Evolutionary conservation across 2,329 filamentous ascomycete species (phyloP).

Genomic region (Calonectria henricotiae): DNA sequence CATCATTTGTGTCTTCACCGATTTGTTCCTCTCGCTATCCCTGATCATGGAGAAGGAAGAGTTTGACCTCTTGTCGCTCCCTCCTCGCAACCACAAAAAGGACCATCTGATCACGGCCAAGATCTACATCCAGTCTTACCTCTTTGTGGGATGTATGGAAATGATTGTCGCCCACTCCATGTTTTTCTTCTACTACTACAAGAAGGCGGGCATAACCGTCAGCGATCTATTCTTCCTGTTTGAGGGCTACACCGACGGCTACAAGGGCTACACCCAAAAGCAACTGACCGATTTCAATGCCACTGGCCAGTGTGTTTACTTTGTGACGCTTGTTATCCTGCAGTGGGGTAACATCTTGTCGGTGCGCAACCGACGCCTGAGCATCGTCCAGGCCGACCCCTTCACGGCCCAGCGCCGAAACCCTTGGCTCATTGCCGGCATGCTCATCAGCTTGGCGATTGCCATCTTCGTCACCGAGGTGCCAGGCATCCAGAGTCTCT

Average conservation of each 20-base stretch:
- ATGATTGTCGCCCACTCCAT: constrained; percentile 67
- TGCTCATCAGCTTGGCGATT: constrained; percentile 66
- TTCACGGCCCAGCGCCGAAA: constrained; percentile 65
- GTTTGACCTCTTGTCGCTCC: constrained; percentile 68
- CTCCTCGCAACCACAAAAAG: constrained; percentile 66
- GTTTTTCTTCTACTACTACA: constrained; percentile 71
- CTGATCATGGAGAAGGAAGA: constrained; percentile 73
- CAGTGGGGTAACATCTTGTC: constrained; percentile 70
- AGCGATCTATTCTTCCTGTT: constrained; percentile 67
- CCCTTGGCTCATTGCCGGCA: constrained; percentile 65
- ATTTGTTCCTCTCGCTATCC: constrained; percentile 67
- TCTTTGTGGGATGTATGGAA: constrained; percentile 70
- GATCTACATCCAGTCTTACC: constrained; percentile 69
- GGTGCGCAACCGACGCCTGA: constrained; percentile 68
- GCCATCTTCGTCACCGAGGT: constrained; percentile 71
- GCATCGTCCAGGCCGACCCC: constrained; percentile 68
- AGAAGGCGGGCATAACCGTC: constrained; percentile 65
- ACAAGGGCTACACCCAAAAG: constrained; percentile 65
- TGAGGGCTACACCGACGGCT: constrained; percentile 65
- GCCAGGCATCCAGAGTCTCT: constrained; percentile 66
- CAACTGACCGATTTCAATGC: constrained; percentile 67
- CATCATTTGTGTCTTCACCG: constrained; percentile 72
- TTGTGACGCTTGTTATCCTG: constrained; percentile 69
- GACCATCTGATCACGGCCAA: constrained; percentile 69
- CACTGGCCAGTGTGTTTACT: constrained; percentile 69